Base-by-base conservation (phyloP, 2,329 filamentous ascomycete species). In the Periglandula ipomoeae region DNA sequence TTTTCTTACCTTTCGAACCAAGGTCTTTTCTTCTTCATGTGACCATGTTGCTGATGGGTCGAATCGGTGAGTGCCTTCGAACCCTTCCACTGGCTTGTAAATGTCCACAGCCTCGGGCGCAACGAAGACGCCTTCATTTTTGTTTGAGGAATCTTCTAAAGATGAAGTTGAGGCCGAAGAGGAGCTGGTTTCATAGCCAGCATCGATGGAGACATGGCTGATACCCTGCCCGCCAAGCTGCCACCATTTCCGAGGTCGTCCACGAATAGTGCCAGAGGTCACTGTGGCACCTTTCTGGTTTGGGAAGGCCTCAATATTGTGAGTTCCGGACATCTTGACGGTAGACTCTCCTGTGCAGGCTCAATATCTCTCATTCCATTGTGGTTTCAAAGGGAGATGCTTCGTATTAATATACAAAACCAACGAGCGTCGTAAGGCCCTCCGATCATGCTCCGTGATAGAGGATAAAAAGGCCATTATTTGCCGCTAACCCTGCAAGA, bases 51-150 rank as follows among this genome's bases (percentile, higher is more conserved):
- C 77, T 1, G 67, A 59, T 0, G 78, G 78, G 54, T 83, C 78
- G 58, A 74, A 82, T 44, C 78, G 69, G 60, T 82, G 79, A 8
- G 69, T 62, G 3, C 78, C 77, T 56, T 84, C 79, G 55, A 81
- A 82, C 6, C 63, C 63, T 2, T 70, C 69, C n/a, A 78, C 73
- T 0, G 76, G 76, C 50, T 69, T 68, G 54, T 78, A 77, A 13
- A 51, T 17, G 4, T 41, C 45, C 7, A 35, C n/a, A n/a, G 49
- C 49, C 41, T 48, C 49, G 7, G 49, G 49, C 7, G 45, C 23
- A n/a, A 42, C 13, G 23, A 48, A 45, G 5, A 45, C 24, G 19
- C 43, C 23, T 24, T 47, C 30, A 19, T 22, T 22, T 23, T 20
- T 39, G 13, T 20, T 43, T 23, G 37, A 22, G 41, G 20, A 15